Percentiles rank a stretch among this genome's conserved stretches.
Conservation (phyloP, 2,329 filamentous ascomycete genomes). For the Capronia americana region DNA sequence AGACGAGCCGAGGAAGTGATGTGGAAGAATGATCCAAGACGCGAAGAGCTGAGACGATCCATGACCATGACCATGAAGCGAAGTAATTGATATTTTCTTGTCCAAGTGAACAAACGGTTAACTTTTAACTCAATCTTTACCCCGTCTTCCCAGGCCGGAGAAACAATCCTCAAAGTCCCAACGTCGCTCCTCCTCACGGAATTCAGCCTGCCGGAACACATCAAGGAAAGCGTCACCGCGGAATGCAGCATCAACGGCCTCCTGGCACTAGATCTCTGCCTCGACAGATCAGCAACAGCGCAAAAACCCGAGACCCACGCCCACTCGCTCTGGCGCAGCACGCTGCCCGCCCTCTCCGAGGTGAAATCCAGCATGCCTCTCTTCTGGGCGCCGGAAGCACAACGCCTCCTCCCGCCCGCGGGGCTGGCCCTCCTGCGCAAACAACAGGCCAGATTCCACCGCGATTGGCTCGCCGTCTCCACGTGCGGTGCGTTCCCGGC, state of each 20-base stretch:
- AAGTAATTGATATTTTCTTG: background rate
- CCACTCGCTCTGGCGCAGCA: conserved; percentile 14
- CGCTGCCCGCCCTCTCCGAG: conserved; percentile 8
- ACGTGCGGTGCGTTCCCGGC: background rate
- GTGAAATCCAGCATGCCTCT: conserved; percentile 18
- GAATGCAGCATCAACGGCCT: conserved; percentile 22
- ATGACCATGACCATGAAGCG: background rate
- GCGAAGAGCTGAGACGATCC: too few species aligned
- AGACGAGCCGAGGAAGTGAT: background rate
- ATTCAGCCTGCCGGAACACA: conserved; percentile 4
- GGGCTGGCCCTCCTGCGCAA: conserved; percentile 14
- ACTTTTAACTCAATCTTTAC: background rate
- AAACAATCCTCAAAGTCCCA: conserved; percentile 16
- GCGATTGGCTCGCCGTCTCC: conserved; percentile 22
- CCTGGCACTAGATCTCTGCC: conserved; percentile 20
- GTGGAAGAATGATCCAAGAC: background rate
- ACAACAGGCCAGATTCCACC: conserved; percentile 14
- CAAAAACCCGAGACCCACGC: background rate
- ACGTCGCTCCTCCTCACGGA: conserved; percentile 14
- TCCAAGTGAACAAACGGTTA: background rate
- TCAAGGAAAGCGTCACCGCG: background rate
- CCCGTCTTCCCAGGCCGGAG: conserved; percentile 10
- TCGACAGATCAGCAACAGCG: background rate
- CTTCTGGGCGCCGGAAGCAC: conserved; percentile 10
- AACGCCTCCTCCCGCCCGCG: conserved; percentile 13